Conservation (phyloP, 495 filamentous ascomycete genomes). For the Talaromyces borbonicus region DNA sequence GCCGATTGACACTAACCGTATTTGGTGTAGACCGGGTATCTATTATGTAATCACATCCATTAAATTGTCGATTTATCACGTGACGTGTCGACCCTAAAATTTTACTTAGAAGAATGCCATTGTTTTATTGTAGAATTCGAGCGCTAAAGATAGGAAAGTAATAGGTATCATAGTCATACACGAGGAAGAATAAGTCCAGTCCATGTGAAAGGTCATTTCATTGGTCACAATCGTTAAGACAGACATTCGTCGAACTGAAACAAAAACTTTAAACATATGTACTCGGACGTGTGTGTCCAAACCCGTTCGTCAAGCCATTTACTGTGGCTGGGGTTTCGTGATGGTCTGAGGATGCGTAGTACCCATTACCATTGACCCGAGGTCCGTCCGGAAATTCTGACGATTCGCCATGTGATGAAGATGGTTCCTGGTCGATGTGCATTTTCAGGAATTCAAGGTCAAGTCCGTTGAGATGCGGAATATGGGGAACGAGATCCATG, state of each 20-base stretch:
- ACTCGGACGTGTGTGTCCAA: conserved; percentile 31
- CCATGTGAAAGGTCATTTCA: conserved; percentile 19
- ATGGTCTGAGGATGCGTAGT: conserved; percentile 12
- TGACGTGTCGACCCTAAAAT: background rate
- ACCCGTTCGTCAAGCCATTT: conserved; percentile 30
- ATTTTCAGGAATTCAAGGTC: conserved; percentile 41
- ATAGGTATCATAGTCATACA: conserved; percentile 46
- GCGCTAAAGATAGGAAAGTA: conserved; percentile 14
- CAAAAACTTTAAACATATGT: conserved; percentile 41
- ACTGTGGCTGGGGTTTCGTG: conserved; percentile 15
- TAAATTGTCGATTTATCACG: too few species aligned
- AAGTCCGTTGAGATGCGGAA: conserved; percentile 57
- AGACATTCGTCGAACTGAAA: conserved; percentile 8
- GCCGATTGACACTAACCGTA: conserved; percentile 6
- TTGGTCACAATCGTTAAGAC: conserved; percentile 5
- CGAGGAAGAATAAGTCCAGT: conserved; percentile 23
- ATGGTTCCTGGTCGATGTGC: conserved; percentile 37
- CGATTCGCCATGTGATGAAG: background rate
- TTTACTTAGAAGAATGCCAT: conserved; percentile 11
- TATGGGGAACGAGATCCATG: conserved; percentile 58
- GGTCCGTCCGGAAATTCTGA: conserved; percentile 9
- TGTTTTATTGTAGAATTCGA: too few species aligned
- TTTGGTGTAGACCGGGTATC: background rate
- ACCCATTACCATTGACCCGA: conserved; percentile 26
- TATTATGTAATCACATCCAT: background rate